Evolutionary conservation across 2,329 filamentous ascomycete species (phyloP).

Genomic region (Aspergillus pseudotamarii): DNA sequence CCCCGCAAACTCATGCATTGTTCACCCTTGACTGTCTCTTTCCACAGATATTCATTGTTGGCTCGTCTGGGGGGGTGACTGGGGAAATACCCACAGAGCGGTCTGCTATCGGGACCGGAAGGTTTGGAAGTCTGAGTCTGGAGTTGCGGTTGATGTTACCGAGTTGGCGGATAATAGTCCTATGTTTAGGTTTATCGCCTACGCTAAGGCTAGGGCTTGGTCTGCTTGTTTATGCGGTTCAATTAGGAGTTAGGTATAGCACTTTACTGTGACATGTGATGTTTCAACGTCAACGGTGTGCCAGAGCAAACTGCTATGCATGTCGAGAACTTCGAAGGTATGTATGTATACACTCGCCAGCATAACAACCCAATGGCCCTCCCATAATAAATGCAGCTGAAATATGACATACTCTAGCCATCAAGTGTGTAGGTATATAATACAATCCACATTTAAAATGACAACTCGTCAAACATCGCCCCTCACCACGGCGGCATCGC

Average conservation of each 20-base stretch:
- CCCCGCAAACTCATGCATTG: neutral
- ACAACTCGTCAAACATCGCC: too few species aligned
- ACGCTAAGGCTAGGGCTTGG: neutral
- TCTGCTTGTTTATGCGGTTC: too few species aligned
- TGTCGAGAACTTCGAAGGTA: too few species aligned
- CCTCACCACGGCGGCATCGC: neutral
- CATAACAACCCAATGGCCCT: too few species aligned
- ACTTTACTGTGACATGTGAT: neutral
- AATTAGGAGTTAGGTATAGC: neutral
- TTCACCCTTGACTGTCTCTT: neutral
- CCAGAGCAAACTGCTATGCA: too few species aligned
- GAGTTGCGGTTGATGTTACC: neutral
- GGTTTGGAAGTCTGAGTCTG: neutral
- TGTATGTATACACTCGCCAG: too few species aligned
- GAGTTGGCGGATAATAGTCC: neutral
- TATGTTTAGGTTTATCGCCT: neutral
- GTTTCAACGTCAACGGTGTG: neutral
- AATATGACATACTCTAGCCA: too few species aligned
- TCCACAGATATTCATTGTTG: neutral
- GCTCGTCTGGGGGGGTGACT: neutral
- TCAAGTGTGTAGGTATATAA: too few species aligned
- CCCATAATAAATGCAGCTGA: too few species aligned
- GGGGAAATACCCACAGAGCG: neutral
- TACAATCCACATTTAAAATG: too few species aligned
- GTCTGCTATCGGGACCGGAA: neutral